These are phyloP conservation scores for Spathaspora arborariae DNA, from an alignment of 805 yeast genomes.

Conservation along the genomic window DNA sequence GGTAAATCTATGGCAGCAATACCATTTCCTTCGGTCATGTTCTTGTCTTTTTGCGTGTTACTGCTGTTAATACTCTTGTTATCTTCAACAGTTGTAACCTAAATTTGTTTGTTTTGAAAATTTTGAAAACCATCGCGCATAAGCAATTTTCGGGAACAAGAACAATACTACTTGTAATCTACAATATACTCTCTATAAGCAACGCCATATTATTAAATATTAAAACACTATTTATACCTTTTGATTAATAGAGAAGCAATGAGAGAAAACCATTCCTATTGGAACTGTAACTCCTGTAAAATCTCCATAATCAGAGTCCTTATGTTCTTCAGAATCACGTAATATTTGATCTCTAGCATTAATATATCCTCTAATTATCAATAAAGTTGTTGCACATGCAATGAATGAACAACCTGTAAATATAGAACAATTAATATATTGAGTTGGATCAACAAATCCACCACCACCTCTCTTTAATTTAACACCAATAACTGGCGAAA, in stretches of 20 bases:
- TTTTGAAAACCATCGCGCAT: constrained; percentile 1
- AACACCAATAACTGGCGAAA: constrained; percentile 60
- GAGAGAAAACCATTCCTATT: constrained; percentile 2
- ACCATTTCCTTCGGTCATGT: neutral
- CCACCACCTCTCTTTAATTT: constrained; percentile 36
- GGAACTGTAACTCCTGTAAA: constrained; percentile 10
- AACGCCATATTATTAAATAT: neutral
- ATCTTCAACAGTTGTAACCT: neutral
- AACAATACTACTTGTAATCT: no score
- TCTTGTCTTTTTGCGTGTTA: neutral
- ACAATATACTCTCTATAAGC: neutral
- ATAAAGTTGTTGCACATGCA: constrained; percentile 39
- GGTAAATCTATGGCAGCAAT: neutral
- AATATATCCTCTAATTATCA: constrained; percentile 52
- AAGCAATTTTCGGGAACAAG: neutral
- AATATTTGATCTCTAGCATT: constrained; percentile 41
- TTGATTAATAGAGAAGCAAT: constrained; percentile 4
- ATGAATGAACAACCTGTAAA: constrained; percentile 57
- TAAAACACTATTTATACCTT: neutral
- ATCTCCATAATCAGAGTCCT: constrained; percentile 14
- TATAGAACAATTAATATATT: constrained; percentile 50
- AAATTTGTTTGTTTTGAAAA: neutral
- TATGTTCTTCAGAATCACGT: constrained; percentile 2
- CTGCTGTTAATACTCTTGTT: neutral
- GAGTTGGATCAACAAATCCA: constrained; percentile 33